Evolutionary conservation across 2,329 filamentous ascomycete species (phyloP).

Genomic region (Lachnellula cervina): DNA sequence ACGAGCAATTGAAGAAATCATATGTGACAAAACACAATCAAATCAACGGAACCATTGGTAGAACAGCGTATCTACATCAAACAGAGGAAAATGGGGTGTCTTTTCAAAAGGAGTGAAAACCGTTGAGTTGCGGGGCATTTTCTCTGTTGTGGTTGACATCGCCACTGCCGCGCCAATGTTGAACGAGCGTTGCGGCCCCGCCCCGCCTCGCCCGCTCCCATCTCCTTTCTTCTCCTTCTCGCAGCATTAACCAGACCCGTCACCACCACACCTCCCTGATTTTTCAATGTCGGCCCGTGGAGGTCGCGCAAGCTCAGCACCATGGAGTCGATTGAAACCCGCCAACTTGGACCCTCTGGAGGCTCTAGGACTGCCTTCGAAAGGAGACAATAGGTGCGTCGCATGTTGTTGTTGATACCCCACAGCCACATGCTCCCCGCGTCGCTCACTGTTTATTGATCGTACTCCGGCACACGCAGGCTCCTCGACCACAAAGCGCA

Average conservation of each 20-base stretch:
- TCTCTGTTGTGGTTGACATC: not conserved
- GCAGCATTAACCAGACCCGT: not conserved
- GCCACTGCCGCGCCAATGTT: not conserved
- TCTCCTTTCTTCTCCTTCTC: conserved; percentile 1
- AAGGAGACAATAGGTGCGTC: conserved; percentile 75
- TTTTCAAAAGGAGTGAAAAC: not conserved
- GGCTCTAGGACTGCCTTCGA: conserved; percentile 78
- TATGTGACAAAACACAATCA: not conserved
- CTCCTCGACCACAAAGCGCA: conserved; percentile 72
- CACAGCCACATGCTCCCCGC: not conserved
- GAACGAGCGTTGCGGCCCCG: not conserved
- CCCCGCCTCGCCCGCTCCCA: not conserved
- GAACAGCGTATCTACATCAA: too few species aligned
- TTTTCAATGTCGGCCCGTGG: conserved; percentile 27
- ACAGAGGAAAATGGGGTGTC: not conserved
- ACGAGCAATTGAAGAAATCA: not conserved
- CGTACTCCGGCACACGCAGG: conserved; percentile 37
- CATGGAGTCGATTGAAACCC: conserved; percentile 69
- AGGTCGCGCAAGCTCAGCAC: conserved; percentile 43
- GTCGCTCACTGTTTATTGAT: conserved; percentile 11
- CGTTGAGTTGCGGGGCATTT: not conserved
- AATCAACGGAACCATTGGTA: too few species aligned
- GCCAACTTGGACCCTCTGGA: conserved; percentile 73
- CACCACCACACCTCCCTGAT: conserved; percentile 1
- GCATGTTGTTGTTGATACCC: not conserved